Evolutionary conservation across 2,329 filamentous ascomycete species (phyloP).

Genomic region (Periconia digitata): DNA sequence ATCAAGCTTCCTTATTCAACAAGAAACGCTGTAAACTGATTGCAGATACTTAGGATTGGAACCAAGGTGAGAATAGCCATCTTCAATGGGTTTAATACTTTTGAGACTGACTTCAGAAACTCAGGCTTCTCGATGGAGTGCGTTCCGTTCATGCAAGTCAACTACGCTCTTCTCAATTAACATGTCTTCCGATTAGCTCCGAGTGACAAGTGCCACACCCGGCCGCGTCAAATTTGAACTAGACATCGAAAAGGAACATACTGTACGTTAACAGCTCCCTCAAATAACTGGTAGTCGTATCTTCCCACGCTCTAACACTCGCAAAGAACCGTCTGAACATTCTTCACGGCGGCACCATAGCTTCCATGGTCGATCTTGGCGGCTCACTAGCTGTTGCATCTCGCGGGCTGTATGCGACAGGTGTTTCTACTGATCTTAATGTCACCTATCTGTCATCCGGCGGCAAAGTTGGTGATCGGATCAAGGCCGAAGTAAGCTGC

Average conservation of each 20-base stretch:
- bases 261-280: slow-evolving; percentile 51
- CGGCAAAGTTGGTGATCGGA: slow-evolving; percentile 62
- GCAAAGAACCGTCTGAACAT: slow-evolving; percentile 72
- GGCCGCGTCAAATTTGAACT: slow-evolving; percentile 76
- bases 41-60: no score
- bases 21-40: no score
- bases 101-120: background rate
- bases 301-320: slow-evolving; percentile 1
- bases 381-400: slow-evolving; percentile 68
- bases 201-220: slow-evolving; percentile 63
- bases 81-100: background rate
- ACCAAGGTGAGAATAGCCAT: slow-evolving; percentile 64
- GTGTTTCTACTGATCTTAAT: slow-evolving; percentile 67
- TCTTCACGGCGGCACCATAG: slow-evolving; percentile 77
- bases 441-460: slow-evolving; percentile 67
- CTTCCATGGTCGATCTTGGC: slow-evolving; percentile 71
- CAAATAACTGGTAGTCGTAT: background rate
- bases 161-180: background rate
- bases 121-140: slow-evolving; percentile 48
- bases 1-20: no score
- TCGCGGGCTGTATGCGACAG: slow-evolving; percentile 64
- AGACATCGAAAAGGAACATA: slow-evolving; percentile 73
- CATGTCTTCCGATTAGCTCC: slow-evolving; percentile 54
- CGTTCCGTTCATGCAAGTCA: background rate
- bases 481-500: slow-evolving; percentile 63